Base-by-base conservation (phyloP, 345 rosid genomes). In the Sonneratia caseolaris region DNA sequence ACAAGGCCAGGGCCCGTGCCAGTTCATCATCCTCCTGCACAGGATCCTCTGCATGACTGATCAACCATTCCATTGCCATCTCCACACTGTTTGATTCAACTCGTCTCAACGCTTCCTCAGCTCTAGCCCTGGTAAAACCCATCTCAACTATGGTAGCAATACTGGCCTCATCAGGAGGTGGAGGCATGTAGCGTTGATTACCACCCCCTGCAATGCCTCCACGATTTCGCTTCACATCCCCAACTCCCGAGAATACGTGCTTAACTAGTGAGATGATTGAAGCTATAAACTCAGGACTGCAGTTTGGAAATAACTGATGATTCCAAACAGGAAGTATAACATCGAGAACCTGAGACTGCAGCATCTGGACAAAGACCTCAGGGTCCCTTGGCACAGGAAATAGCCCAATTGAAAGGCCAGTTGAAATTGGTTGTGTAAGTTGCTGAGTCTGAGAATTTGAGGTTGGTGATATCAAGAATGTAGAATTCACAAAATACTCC, bases 61-160 rank as follows among this genome's bases (percentile, higher is more conserved):
- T 78, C 71, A 94, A 75, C 97, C 97, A 94, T 78, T 94, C 98
- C 93, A 87, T 94, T 40, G 98, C 98, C 92, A 94, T 81, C 76
- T 91, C 98, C 72, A 94, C 97, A 85, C 96, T 94, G 76, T 94
- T 94, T 47, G 98, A 84, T 82, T 91, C 97, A 76, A 90, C 93
- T 70, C 95, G 84, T 74, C 98, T 84, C 82, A 94, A 76, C 2
- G 98, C 96, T 68, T 90, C 93, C 82, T 91, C 97, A 9, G 96
- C 98, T 84, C 98, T 91, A 79, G 89, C 86, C 88, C 97, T 89
- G 76, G 96, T 87, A 82, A 94, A 90, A 48, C 98, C 98, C 98
- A 94, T 94, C 81, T 90, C 97, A 74, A 90, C 95, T 72, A 94
- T 94, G 77, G 88, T 90, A 73, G 93, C 79, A 77, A 94, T 87